Percentiles rank a stretch among this genome's conserved stretches.
These are phyloP conservation scores for Aspergillus kassunensis DNA, from an alignment of 495 filamentous ascomycete genomes.

Conservation along the genomic window DNA sequence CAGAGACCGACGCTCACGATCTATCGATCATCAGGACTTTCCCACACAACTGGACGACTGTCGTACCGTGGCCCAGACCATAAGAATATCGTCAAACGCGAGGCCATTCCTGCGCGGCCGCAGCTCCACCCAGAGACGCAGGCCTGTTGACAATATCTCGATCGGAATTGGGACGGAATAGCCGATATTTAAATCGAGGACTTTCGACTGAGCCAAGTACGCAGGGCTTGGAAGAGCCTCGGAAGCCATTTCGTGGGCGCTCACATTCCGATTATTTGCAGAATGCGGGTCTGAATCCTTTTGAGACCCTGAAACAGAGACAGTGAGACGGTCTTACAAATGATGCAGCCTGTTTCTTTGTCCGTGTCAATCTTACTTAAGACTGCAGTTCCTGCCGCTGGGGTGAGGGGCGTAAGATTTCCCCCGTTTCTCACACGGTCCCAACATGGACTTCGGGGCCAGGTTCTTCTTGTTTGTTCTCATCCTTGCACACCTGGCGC, in stretches of 20 bases:
- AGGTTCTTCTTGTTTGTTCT: not conserved
- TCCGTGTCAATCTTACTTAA: not conserved
- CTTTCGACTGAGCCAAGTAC: conserved; percentile 9
- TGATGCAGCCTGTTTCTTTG: too few species aligned
- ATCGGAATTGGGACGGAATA: conserved; percentile 21
- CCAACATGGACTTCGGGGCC: not conserved
- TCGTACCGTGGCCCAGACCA: conserved; percentile 12
- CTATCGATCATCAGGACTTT: not conserved
- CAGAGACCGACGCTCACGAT: conserved; percentile 9
- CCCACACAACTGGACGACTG: not conserved
- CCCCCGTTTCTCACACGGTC: too few species aligned
- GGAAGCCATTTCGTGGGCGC: too few species aligned
- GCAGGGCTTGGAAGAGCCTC: not conserved
- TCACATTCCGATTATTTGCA: too few species aligned
- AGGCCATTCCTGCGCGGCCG: conserved; percentile 8
- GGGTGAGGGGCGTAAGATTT: too few species aligned
- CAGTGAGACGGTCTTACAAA: too few species aligned
- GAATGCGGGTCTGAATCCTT: not conserved
- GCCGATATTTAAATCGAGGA: conserved; percentile 9
- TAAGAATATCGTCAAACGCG: conserved; percentile 17
- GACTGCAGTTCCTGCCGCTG: not conserved
- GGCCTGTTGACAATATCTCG: conserved; percentile 14
- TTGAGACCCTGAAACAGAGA: too few species aligned
- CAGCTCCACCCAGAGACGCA: conserved; percentile 17
- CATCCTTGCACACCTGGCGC: not conserved